phyloP scores from a whole-genome alignment of 352 stramenopile species.

The Ochromonadaceae sp. region DNA sequence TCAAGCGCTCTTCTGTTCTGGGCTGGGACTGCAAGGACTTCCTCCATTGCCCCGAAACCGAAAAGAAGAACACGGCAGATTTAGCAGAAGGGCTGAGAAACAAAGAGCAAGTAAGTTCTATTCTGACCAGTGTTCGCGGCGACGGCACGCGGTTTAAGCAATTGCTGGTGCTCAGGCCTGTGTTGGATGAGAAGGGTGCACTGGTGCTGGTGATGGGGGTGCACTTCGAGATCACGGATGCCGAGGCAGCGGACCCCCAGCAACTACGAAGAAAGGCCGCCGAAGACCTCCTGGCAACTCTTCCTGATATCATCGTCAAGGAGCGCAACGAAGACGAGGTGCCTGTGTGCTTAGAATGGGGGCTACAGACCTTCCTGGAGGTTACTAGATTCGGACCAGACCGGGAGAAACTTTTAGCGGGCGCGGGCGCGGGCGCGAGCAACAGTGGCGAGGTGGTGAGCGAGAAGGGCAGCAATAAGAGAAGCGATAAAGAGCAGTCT shows the following conservation, averaged over 20 bases:
- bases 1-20: neutral
- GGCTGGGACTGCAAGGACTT: neutral
- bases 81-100: neutral
- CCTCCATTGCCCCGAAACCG: neutral
- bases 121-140: neutral
- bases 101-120: neutral
- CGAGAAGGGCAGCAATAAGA: no score
- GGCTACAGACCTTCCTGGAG: no score
- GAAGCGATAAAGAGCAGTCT: no score
- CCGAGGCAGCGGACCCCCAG: neutral
- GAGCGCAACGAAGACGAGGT: no score
- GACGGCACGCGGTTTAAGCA: neutral
- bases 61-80: neutral
- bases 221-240: neutral
- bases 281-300: neutral
- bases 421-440: no score
- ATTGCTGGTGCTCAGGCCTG: neutral
- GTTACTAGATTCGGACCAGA: no score
- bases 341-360: no score
- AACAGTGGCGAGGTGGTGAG: no score
- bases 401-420: no score
- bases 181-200: neutral
- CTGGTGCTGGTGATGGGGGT: neutral
- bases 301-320: neutral
- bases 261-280: neutral